phyloP scores from a whole-genome alignment of 2,329 filamentous ascomycete species.

The Neopestalotiopsis sp. region DNA sequence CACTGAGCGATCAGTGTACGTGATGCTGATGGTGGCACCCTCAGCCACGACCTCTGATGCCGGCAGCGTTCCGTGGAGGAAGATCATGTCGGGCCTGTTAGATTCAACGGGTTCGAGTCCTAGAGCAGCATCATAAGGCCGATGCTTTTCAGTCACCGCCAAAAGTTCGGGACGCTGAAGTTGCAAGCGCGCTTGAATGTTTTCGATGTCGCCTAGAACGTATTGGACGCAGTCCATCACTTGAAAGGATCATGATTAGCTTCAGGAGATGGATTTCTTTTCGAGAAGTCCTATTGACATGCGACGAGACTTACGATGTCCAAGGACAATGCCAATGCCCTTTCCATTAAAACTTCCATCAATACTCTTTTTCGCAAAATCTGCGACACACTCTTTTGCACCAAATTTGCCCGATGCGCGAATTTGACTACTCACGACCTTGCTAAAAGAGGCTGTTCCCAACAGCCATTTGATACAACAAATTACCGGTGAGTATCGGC shows the following conservation, averaged over 20 bases:
- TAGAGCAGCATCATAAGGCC: no score
- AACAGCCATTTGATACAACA: no score
- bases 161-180: constrained; percentile 44
- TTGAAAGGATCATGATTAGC: constrained; percentile 21
- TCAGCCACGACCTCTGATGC: constrained; percentile 28
- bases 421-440: constrained; percentile 55
- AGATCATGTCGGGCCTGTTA: constrained; percentile 23
- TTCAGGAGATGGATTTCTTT: neutral
- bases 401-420: constrained; percentile 34
- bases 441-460: constrained; percentile 43
- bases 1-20: constrained; percentile 48
- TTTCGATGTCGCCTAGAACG: constrained; percentile 47
- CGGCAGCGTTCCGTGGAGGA: constrained; percentile 36
- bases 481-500: constrained; percentile 44
- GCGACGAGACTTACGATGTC: constrained; percentile 19
- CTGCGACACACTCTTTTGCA: no score
- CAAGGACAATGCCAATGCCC: constrained; percentile 33
- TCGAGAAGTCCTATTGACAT: no score
- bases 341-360: constrained; percentile 55
- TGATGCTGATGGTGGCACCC: constrained; percentile 46
- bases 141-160: no score
- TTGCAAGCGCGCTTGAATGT: constrained; percentile 44
- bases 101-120: constrained; percentile 31
- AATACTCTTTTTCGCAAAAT: constrained; percentile 52
- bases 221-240: constrained; percentile 48